These are phyloP conservation scores for Coemansia umbellata DNA, from an alignment of 192 early-diverging fungal species.

Conservation along the genomic window DNA sequence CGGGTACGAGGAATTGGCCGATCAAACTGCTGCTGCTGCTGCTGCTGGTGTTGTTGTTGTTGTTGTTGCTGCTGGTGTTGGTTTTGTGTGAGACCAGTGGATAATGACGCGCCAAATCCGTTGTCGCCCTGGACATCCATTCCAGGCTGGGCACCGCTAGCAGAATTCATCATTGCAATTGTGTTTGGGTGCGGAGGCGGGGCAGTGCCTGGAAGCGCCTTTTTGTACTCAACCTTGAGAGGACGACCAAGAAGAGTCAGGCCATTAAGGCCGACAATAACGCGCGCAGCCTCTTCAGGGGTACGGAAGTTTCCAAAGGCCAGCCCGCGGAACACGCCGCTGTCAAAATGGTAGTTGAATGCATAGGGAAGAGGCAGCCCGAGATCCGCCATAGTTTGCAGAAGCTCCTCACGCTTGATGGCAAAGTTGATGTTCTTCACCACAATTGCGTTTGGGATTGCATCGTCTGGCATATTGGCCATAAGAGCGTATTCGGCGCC, in stretches of 20 bases:
- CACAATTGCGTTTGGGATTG: conserved; percentile 72
- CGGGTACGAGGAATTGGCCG: conserved; percentile 42
- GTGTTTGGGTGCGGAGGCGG: conserved; percentile 56
- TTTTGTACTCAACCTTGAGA: conserved; percentile 78
- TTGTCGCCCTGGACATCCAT: conserved; percentile 23
- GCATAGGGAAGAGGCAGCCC: conserved; percentile 73
- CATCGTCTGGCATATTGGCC: conserved; percentile 53
- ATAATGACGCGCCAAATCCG: not conserved
- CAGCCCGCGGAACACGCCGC: conserved; percentile 72
- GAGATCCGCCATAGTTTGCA: conserved; percentile 63
- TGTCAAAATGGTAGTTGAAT: conserved; percentile 82
- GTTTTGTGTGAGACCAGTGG: conserved; percentile 1
- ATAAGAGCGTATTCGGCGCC: conserved; percentile 50
- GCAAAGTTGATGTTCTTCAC: conserved; percentile 83
- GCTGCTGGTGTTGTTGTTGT: conserved; percentile 8
- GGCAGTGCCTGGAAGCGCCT: conserved; percentile 59
- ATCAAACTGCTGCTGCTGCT: conserved; percentile 34
- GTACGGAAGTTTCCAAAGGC: conserved; percentile 80
- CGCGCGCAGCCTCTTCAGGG: conserved; percentile 69
- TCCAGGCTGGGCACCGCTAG: conserved; percentile 9
- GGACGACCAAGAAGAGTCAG: conserved; percentile 67
- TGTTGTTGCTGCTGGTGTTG: conserved; percentile 19
- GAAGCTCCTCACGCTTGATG: conserved; percentile 70
- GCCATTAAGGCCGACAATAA: conserved; percentile 66
- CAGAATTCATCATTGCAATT: conserved; percentile 51